A percentile compares a stretch with the other conserved stretches of the same genome.
phyloP scores from a whole-genome alignment of 306 rosid genomes.

The Quercus variabilis region DNA sequence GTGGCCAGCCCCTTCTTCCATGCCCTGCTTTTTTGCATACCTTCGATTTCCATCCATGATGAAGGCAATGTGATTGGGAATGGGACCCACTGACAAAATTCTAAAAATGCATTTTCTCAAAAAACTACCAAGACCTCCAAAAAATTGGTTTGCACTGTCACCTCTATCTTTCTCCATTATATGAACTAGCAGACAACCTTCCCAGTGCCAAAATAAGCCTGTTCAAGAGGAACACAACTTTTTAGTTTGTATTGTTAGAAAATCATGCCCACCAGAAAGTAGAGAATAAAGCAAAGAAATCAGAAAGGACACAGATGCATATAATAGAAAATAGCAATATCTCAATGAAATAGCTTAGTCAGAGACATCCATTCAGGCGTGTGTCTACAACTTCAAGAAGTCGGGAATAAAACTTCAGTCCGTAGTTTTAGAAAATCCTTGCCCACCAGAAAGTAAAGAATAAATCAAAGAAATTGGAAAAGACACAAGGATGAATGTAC shows the following conservation, averaged over 20 bases:
- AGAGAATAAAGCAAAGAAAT: background rate
- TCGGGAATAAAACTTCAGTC: background rate
- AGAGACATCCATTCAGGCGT: background rate
- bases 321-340: background rate
- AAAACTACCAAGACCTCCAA: constrained; percentile 32
- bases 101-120: constrained; percentile 53
- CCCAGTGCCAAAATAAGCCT: constrained; percentile 6
- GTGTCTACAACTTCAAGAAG: background rate
- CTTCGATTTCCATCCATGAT: constrained; percentile 94
- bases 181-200: constrained; percentile 11
- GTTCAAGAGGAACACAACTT: constrained; percentile 13
- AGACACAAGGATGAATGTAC: background rate
- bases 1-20: constrained; percentile 55
- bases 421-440: background rate
- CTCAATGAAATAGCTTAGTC: background rate
- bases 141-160: constrained; percentile 14
- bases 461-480: background rate
- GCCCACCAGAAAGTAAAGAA: background rate
- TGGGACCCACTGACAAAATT: constrained; percentile 56
- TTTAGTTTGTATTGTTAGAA: background rate
- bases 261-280: background rate
- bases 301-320: background rate
- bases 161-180: constrained; percentile 37
- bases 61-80: constrained; percentile 77
- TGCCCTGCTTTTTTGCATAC: constrained; percentile 53